phyloP scores from a whole-genome alignment of 768 basidiomycete genomes.

The Agaricus blazei region DNA sequence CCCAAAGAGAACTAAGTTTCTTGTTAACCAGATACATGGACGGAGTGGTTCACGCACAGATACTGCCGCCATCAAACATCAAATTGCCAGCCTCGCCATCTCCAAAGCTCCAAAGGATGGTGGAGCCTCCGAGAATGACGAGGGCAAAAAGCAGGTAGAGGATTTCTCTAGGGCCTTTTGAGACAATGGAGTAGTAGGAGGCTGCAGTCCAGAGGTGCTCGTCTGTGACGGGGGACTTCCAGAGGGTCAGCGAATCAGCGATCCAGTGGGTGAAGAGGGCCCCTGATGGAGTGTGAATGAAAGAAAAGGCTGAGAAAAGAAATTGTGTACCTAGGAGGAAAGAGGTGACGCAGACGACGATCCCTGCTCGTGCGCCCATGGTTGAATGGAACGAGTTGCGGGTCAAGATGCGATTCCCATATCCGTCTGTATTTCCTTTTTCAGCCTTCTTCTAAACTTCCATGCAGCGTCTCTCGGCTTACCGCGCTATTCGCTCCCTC shows the following conservation, averaged over 20 bases:
- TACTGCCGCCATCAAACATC: conserved; percentile 90
- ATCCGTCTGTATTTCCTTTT: too few species aligned
- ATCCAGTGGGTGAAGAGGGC: conserved; percentile 88
- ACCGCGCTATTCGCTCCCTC: too few species aligned
- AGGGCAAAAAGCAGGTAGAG: conserved; percentile 55
- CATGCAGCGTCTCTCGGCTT: not conserved
- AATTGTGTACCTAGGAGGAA: conserved; percentile 65
- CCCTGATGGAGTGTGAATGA: conserved; percentile 35
- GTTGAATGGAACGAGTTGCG: conserved; percentile 7
- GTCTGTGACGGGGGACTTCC: conserved; percentile 86
- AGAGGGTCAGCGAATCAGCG: conserved; percentile 85
- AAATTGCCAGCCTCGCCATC: conserved; percentile 78
- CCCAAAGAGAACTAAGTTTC: conserved; percentile 62
- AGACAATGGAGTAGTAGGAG: conserved; percentile 73
- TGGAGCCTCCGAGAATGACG: conserved; percentile 53
- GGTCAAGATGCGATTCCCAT: conserved; percentile 1
- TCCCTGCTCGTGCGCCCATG: conserved; percentile 70
- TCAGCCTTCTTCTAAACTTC: not conserved
- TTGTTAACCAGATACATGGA: not conserved
- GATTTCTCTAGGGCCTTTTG: conserved; percentile 54
- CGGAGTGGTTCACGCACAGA: conserved; percentile 49
- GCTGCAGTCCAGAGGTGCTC: conserved; percentile 81
- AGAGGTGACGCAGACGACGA: conserved; percentile 74
- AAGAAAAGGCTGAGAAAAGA: not conserved
- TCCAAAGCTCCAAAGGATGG: conserved; percentile 72